phyloP scores from a whole-genome alignment of 257 asterid species.

The Anisodus acutangulus region DNA sequence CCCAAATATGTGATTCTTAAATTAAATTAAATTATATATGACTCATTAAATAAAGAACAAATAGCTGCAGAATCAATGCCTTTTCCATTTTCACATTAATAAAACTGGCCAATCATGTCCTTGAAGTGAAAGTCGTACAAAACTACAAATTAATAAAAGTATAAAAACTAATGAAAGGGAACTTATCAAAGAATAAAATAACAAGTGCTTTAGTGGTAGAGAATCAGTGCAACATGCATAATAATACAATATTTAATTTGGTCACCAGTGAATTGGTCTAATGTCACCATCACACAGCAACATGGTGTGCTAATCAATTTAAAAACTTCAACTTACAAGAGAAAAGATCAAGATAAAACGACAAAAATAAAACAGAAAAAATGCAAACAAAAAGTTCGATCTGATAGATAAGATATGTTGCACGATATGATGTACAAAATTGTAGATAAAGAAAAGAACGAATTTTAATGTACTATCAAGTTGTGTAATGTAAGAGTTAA shows the following conservation, averaged over 20 bases:
- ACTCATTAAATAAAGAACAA: background rate
- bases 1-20: background rate
- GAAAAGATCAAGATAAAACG: background rate
- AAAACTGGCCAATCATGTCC: background rate
- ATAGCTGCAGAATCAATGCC: background rate
- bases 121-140: background rate
- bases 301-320: background rate
- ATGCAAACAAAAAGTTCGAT: background rate
- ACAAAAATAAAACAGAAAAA: background rate
- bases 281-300: background rate
- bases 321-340: background rate
- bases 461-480: too few relatives aligned
- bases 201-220: background rate
- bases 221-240: constrained; percentile 15
- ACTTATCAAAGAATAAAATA: background rate
- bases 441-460: too few relatives aligned
- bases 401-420: background rate
- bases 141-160: background rate
- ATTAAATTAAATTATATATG: background rate
- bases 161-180: background rate
- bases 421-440: background rate
- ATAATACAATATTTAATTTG: background rate
- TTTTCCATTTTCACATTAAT: background rate
- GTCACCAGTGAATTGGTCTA: background rate
- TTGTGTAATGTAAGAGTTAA: too few relatives aligned